Conservation (phyloP, 2,329 filamentous ascomycete species). For the Lecanosticta acicola region DNA sequence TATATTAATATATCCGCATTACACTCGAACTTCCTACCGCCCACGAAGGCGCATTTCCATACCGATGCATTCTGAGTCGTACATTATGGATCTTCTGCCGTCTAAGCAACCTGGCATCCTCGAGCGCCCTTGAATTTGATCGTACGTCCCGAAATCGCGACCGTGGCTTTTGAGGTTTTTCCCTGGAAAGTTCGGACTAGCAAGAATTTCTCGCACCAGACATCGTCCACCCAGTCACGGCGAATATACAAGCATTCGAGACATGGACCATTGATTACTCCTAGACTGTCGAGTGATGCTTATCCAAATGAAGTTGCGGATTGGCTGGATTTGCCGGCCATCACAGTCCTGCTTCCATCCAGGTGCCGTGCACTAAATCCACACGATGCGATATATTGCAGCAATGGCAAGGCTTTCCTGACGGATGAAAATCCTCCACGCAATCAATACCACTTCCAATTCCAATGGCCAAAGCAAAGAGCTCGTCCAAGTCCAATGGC, state of each 20-base stretch:
- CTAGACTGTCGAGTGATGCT: not conserved
- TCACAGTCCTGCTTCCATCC: not conserved
- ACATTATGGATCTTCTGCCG: too few relatives aligned
- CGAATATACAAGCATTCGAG: not conserved
- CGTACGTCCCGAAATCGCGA: too few relatives aligned
- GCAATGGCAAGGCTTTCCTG: not conserved
- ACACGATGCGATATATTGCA: not conserved
- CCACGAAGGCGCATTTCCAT: too few relatives aligned
- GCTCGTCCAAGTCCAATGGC: slow-evolving; percentile 10
- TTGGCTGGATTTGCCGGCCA: not conserved
- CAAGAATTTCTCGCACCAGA: too few relatives aligned
- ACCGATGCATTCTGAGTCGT: too few relatives aligned
- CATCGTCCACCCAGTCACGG: not conserved
- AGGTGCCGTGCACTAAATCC: not conserved
- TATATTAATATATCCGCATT: too few relatives aligned
- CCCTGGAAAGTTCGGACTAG: too few relatives aligned
- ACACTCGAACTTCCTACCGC: too few relatives aligned
- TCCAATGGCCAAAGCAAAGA: slow-evolving; percentile 17
- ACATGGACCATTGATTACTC: not conserved
- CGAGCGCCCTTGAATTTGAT: too few relatives aligned
- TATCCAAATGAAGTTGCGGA: not conserved
- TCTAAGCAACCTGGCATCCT: too few relatives aligned
- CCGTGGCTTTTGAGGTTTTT: too few relatives aligned
- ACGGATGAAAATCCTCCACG: not conserved
- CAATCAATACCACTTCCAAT: not conserved